Evolutionary conservation across 345 rosid species (phyloP).

Genomic region (Populus nigra): DNA sequence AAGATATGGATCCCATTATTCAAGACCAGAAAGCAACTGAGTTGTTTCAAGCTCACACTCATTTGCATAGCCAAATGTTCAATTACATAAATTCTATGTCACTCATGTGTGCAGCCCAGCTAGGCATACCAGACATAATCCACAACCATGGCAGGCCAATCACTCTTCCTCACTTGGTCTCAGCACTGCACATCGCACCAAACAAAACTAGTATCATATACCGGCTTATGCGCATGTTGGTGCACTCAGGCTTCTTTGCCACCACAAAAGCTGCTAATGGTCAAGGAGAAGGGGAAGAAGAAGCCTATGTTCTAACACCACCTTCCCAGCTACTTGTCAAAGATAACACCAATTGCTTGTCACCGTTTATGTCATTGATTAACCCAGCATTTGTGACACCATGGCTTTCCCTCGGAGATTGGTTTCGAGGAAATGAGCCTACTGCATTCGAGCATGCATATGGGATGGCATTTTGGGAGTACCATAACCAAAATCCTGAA

Average conservation of each 20-base stretch:
- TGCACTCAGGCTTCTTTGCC: slow-evolving; percentile 40
- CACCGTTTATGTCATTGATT: slow-evolving; percentile 30
- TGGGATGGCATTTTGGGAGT: slow-evolving; percentile 23
- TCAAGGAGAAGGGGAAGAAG: slow-evolving; percentile 8
- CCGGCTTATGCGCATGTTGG: slow-evolving; percentile 46
- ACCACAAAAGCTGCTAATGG: background rate
- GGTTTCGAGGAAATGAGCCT: slow-evolving; percentile 16
- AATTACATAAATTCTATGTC: slow-evolving; percentile 45
- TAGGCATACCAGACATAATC: slow-evolving; percentile 43
- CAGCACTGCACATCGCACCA: slow-evolving; percentile 33
- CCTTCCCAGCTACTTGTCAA: slow-evolving; percentile 37
- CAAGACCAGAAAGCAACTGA: slow-evolving; percentile 11
- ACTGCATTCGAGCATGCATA: slow-evolving; percentile 15
- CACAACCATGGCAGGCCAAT: slow-evolving; percentile 40
- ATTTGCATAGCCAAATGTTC: slow-evolving; percentile 34
- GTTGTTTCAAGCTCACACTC: slow-evolving; percentile 40
- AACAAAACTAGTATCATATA: slow-evolving; percentile 19
- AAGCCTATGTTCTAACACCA: slow-evolving; percentile 37
- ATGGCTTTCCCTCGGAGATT: slow-evolving; percentile 11
- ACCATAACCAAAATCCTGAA: slow-evolving; percentile 3
- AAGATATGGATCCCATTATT: slow-evolving; percentile 11
- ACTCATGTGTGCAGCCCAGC: slow-evolving; percentile 44
- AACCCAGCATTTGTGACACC: slow-evolving; percentile 1
- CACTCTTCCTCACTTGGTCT: slow-evolving; percentile 36
- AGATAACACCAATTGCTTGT: slow-evolving; percentile 28